Percentiles rank a stretch among this genome's conserved stretches.
These are phyloP conservation scores for Didymella pomorum DNA, from an alignment of 2,329 filamentous ascomycete species.

Conservation along the genomic window DNA sequence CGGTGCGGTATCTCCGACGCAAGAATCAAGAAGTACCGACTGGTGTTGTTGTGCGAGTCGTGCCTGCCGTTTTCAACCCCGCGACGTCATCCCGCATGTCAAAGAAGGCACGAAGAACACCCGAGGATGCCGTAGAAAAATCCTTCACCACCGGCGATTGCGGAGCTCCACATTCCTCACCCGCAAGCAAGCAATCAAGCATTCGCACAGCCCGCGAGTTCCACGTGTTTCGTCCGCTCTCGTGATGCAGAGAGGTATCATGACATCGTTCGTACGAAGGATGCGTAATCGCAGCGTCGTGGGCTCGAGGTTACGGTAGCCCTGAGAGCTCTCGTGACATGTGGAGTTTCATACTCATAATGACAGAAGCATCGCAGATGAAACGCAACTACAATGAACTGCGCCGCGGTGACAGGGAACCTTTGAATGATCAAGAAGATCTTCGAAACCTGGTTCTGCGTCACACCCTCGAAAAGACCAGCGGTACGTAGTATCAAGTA, in stretches of 20 bases:
- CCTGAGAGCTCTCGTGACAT: background rate
- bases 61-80: background rate
- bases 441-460: background rate
- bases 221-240: constrained; percentile 1
- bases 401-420: background rate
- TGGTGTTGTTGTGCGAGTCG: constrained; percentile 5
- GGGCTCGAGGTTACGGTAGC: background rate
- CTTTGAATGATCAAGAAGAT: background rate
- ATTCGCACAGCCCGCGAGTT: background rate
- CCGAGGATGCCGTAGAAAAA: constrained; percentile 7
- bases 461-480: background rate
- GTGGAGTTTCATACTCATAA: background rate
- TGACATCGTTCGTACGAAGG: constrained; percentile 7
- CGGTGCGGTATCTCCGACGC: background rate
- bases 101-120: constrained; percentile 14
- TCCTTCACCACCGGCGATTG: background rate
- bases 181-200: constrained; percentile 1
- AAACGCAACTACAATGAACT: background rate
- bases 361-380: background rate
- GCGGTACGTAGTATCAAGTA: background rate
- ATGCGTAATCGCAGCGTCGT: background rate
- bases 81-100: constrained; percentile 18
- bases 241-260: background rate
- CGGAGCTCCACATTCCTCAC: constrained; percentile 9
- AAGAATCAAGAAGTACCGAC: background rate